Evolutionary conservation across 352 stramenopile genomes (phyloP).

Genomic region (Globisporangium cederbergense): DNA sequence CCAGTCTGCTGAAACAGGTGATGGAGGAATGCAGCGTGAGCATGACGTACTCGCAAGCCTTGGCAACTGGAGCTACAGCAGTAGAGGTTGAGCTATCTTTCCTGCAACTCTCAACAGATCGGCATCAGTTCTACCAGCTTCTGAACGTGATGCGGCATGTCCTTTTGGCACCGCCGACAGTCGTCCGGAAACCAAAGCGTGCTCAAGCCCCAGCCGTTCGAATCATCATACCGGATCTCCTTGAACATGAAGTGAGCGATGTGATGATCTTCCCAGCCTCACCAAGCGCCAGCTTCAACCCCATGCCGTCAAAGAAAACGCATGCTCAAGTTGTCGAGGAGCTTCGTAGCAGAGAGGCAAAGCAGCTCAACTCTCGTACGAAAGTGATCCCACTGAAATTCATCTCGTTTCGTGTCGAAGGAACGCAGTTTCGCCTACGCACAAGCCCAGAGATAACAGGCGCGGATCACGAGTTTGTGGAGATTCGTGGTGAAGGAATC

Average conservation of each 20-base stretch:
- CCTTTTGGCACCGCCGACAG: slow-evolving; percentile 57
- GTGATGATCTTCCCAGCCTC: slow-evolving; percentile 27
- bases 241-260: slow-evolving; percentile 27
- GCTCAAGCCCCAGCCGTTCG: slow-evolving; percentile 12
- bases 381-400: slow-evolving; percentile 47
- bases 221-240: not conserved
- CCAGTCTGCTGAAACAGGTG: slow-evolving; percentile 63
- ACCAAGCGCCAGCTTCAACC: slow-evolving; percentile 13
- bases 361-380: slow-evolving; percentile 34
- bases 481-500: slow-evolving; percentile 59
- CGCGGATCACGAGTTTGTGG: slow-evolving; percentile 70
- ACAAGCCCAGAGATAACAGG: slow-evolving; percentile 54
- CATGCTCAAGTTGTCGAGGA: slow-evolving; percentile 67
- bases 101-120: slow-evolving; percentile 66
- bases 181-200: slow-evolving; percentile 22
- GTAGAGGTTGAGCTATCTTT: slow-evolving; percentile 70
- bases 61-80: slow-evolving; percentile 35
- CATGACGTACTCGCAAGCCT: slow-evolving; percentile 49
- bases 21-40: slow-evolving; percentile 77
- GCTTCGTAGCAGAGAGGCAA: slow-evolving; percentile 53
- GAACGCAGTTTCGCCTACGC: slow-evolving; percentile 51
- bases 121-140: slow-evolving; percentile 82
- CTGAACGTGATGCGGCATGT: slow-evolving; percentile 76
- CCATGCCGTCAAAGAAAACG: slow-evolving; percentile 47
- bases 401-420: slow-evolving; percentile 66